Conservation (phyloP, 805 yeast genomes). For the Hanseniaspora nectarophila region DNA sequence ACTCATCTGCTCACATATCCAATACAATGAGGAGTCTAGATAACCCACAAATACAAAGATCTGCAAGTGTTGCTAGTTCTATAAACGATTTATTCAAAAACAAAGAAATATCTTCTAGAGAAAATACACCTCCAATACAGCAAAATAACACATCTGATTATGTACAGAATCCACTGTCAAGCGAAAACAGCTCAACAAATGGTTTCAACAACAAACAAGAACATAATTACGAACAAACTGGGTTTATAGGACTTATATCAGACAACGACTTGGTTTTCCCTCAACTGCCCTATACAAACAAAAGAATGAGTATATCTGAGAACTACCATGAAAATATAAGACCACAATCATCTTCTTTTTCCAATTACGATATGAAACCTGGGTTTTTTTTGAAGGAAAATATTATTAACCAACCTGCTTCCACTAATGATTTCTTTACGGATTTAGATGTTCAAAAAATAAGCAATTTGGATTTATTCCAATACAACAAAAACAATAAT, state of each 20-base stretch:
- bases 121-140: not conserved
- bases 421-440: not conserved
- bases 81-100: conserved; percentile 6
- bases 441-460: not conserved
- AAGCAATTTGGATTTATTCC: not conserved
- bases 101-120: not conserved
- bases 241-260: conserved; percentile 6
- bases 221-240: not conserved
- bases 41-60: not conserved
- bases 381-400: conserved; percentile 7
- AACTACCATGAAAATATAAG: not conserved
- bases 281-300: too few species aligned
- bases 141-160: not conserved
- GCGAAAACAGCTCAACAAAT: not conserved
- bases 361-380: conserved; percentile 9
- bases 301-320: conserved; percentile 8
- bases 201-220: not conserved
- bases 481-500: not conserved
- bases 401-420: not conserved
- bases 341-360: conserved; percentile 13
- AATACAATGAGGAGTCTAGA: conserved; percentile 5
- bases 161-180: not conserved
- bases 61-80: conserved; percentile 12
- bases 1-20: not conserved
- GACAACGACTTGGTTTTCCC: not conserved